Evolutionary conservation across 306 rosid genomes (phyloP).

Genomic region (Vigna hirtella): DNA sequence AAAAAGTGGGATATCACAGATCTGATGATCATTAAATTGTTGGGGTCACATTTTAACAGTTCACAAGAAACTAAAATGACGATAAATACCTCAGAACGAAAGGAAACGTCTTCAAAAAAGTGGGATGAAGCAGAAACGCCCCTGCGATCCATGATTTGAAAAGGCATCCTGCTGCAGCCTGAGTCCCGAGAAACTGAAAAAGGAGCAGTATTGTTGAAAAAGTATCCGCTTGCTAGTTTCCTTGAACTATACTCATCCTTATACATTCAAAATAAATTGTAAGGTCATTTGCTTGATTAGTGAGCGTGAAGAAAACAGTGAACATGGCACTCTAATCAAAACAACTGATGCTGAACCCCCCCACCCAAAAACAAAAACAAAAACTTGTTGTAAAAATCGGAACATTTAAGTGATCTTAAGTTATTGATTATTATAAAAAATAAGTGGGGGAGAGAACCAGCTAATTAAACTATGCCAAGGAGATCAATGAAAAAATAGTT

Average conservation of each 20-base stretch:
- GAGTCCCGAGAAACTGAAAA: constrained; percentile 39
- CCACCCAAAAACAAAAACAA: neutral
- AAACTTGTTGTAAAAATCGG: constrained; percentile 11
- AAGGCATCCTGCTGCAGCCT: constrained; percentile 67
- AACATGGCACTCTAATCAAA: constrained; percentile 18
- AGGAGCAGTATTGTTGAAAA: constrained; percentile 32
- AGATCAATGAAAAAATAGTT: constrained; percentile 15
- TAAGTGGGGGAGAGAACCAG: neutral
- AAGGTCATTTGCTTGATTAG: constrained; percentile 33
- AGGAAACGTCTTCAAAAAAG: constrained; percentile 58
- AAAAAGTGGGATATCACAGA: constrained; percentile 3
- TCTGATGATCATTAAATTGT: constrained; percentile 32
- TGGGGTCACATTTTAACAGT: neutral
- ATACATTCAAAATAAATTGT: constrained; percentile 44
- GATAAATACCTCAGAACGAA: constrained; percentile 60
- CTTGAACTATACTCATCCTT: constrained; percentile 31
- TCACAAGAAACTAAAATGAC: constrained; percentile 10
- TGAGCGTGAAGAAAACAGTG: constrained; percentile 25
- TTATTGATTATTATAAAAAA: neutral
- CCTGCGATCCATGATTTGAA: constrained; percentile 68
- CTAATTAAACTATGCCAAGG: constrained; percentile 25
- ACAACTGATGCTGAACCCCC: neutral
- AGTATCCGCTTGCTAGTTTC: constrained; percentile 38
- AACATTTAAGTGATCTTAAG: constrained; percentile 5
- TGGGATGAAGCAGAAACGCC: constrained; percentile 64